phyloP scores from a whole-genome alignment of 495 filamentous ascomycete genomes.

The Xylaria bambusicola region DNA sequence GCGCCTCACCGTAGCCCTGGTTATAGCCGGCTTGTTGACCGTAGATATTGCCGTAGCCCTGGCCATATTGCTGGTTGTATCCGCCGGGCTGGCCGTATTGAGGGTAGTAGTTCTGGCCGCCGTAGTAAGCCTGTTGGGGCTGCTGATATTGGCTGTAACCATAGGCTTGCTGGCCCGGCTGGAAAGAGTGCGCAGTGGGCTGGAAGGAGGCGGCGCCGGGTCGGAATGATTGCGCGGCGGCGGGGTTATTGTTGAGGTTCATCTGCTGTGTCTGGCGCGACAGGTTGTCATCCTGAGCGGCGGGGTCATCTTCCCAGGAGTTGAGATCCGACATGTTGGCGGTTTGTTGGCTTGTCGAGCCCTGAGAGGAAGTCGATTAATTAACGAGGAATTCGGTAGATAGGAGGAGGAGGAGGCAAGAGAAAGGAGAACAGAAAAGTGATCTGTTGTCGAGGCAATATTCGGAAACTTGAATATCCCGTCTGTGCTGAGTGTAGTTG shows the following conservation, averaged over 20 bases:
- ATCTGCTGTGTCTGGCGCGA: constrained; percentile 77
- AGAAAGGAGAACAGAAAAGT: too few species aligned
- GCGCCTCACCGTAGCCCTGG: constrained; percentile 16
- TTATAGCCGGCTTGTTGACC: constrained; percentile 44
- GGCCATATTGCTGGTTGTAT: constrained; percentile 58
- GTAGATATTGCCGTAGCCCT: constrained; percentile 60
- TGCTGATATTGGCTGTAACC: constrained; percentile 49
- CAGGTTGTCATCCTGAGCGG: constrained; percentile 82
- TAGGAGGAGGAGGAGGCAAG: not conserved
- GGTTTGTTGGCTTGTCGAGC: constrained; percentile 13
- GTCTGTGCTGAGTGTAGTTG: too few species aligned
- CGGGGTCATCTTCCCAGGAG: constrained; percentile 94
- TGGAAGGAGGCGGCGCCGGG: constrained; percentile 81
- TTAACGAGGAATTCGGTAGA: constrained; percentile 2
- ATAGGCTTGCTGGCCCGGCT: constrained; percentile 69
- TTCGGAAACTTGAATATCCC: not conserved
- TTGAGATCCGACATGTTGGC: constrained; percentile 80
- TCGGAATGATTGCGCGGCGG: constrained; percentile 55
- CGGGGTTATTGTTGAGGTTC: constrained; percentile 58
- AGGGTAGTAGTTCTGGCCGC: constrained; percentile 53
- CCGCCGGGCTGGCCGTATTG: constrained; percentile 53
- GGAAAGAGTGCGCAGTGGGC: constrained; percentile 74
- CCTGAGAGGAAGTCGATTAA: constrained; percentile 5
- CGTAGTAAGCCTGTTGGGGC: constrained; percentile 44
- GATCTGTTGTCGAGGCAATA: not conserved